These are phyloP conservation scores for Camelina laxa DNA, from an alignment of 345 rosid species.

Conservation along the genomic window DNA sequence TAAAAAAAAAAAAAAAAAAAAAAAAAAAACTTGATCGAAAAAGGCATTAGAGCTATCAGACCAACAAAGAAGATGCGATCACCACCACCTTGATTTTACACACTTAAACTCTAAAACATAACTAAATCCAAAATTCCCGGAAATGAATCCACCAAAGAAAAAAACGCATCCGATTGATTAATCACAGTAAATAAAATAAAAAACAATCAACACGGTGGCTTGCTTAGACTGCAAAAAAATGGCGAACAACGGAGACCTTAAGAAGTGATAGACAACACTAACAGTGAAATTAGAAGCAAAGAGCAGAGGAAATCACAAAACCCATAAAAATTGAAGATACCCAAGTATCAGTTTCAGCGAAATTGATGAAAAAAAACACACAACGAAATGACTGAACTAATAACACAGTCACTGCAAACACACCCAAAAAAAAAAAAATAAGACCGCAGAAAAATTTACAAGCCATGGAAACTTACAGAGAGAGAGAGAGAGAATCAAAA, in stretches of 20 bases:
- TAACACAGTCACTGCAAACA: constrained; percentile 5
- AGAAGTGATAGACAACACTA: constrained; percentile 1
- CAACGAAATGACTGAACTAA: constrained; percentile 7
- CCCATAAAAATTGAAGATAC: constrained; percentile 8
- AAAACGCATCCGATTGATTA: background rate
- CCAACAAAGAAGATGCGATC: constrained; percentile 18
- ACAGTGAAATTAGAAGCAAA: constrained; percentile 30
- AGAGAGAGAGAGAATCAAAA: background rate
- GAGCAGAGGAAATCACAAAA: background rate
- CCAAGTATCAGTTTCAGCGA: constrained; percentile 6
- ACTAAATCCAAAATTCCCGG: constrained; percentile 4
- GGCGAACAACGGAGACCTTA: background rate
- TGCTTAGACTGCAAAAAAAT: background rate
- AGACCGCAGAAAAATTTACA: background rate
- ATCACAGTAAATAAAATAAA: background rate
- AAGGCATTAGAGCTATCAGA: background rate
- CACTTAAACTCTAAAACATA: background rate
- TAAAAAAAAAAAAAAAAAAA: background rate
- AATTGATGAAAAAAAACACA: constrained; percentile 10
- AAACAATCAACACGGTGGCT: background rate
- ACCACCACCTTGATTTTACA: constrained; percentile 11
- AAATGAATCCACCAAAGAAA: background rate
- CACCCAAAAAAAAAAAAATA: background rate
- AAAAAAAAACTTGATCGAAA: background rate
- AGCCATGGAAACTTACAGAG: constrained; percentile 20